Percentiles rank a stretch among this genome's conserved stretches.
Evolutionary conservation across 2,329 filamentous ascomycete species (phyloP).

Genomic region (Incumbomyces delicatus): DNA sequence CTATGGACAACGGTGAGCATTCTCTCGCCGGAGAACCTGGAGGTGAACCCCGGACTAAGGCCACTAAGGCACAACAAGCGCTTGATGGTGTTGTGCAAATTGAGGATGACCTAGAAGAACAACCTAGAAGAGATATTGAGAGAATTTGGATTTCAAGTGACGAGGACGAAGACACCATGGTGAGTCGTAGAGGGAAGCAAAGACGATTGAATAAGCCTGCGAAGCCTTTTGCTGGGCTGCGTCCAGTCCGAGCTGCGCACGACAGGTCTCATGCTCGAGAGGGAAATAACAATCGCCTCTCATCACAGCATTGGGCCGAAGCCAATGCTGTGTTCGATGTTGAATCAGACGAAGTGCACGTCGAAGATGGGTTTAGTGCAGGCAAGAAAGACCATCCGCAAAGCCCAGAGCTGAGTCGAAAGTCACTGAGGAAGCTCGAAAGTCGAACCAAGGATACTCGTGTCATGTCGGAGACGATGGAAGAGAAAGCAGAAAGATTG

Average conservation of each 20-base stretch:
- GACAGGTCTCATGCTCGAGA: constrained; percentile 33
- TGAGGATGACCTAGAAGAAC: constrained; percentile 37
- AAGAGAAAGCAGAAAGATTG: constrained; percentile 20
- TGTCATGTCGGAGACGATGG: constrained; percentile 15
- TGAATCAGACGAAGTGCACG: constrained; percentile 23
- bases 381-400: constrained; percentile 25
- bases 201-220: constrained; percentile 17
- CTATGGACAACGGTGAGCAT: constrained; percentile 18
- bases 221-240: constrained; percentile 25
- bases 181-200: constrained; percentile 15
- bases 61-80: constrained; percentile 15
- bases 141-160: constrained; percentile 47
- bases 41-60: constrained; percentile 23
- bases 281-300: constrained; percentile 27
- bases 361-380: constrained; percentile 19
- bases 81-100: constrained; percentile 24
- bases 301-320: constrained; percentile 25
- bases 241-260: constrained; percentile 47
- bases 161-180: constrained; percentile 33
- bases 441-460: constrained; percentile 10
- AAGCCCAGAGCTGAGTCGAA: constrained; percentile 33
- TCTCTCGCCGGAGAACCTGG: constrained; percentile 23
- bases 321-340: constrained; percentile 9
- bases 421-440: constrained; percentile 28
- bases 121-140: constrained; percentile 42